Conservation (phyloP, 2,329 filamentous ascomycete genomes). For the Paecilomyces dactylethromorphus region DNA sequence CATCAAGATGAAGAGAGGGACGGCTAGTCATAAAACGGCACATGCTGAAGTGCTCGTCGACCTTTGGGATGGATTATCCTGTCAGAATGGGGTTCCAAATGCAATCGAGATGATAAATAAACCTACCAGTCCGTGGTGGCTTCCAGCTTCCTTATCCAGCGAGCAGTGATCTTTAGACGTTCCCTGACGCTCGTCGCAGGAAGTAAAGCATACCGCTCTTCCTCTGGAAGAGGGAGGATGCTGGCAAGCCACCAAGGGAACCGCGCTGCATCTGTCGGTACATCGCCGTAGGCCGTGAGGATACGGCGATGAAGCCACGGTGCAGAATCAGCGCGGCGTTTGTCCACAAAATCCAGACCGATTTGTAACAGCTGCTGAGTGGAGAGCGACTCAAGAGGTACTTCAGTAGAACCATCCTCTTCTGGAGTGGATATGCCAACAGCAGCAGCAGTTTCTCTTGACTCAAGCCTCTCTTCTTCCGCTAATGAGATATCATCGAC, state of each 20-base stretch:
- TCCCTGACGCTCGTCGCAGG: constrained; percentile 69
- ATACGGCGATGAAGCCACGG: constrained; percentile 70
- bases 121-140: constrained; percentile 63
- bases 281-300: constrained; percentile 67
- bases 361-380: constrained; percentile 64
- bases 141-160: constrained; percentile 71
- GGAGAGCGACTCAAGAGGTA: constrained; percentile 47
- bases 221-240: constrained; percentile 68
- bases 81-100: not conserved
- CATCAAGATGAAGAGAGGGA: constrained; percentile 29
- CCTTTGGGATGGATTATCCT: constrained; percentile 2
- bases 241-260: constrained; percentile 92
- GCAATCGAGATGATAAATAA: constrained; percentile 4
- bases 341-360: constrained; percentile 59
- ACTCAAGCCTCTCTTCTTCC: constrained; percentile 73
- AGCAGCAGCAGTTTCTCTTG: constrained; percentile 50
- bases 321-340: constrained; percentile 62
- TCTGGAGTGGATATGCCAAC: constrained; percentile 6
- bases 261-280: constrained; percentile 65
- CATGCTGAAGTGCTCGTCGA: constrained; percentile 7
- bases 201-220: constrained; percentile 73
- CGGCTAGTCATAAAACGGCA: constrained; percentile 39
- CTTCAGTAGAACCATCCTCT: constrained; percentile 14
- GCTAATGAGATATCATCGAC: constrained; percentile 75
- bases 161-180: constrained; percentile 72